Conservation (phyloP, 148 eudicot species). For the Heliamphora exappendiculata region DNA sequence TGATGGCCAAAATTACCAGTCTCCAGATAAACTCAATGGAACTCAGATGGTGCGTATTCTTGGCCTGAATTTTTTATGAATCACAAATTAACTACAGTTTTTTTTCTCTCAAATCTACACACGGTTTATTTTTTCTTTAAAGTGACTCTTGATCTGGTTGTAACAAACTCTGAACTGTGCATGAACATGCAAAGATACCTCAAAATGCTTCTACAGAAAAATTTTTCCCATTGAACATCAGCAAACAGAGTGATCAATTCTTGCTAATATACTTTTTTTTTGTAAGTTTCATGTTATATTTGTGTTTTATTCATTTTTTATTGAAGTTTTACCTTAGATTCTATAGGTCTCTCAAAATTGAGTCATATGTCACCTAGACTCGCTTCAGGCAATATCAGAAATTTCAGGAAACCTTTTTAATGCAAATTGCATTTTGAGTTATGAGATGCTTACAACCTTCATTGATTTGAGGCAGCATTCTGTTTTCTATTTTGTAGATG, state of each 20-base stretch:
- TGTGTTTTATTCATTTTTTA: neutral
- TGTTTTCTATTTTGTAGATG: neutral
- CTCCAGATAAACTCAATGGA: constrained; percentile 21
- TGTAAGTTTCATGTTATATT: neutral
- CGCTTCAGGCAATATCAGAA: neutral
- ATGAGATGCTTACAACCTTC: neutral
- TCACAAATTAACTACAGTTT: neutral
- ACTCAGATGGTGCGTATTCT: constrained; percentile 38
- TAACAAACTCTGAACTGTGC: constrained; percentile 1
- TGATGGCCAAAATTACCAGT: constrained; percentile 29
- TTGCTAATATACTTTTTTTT: neutral
- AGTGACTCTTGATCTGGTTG: neutral
- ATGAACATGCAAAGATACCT: neutral
- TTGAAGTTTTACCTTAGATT: neutral
- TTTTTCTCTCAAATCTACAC: neutral
- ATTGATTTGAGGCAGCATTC: neutral
- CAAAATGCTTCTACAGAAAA: neutral
- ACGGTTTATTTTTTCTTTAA: neutral
- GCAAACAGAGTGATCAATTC: neutral
- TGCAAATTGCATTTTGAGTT: neutral
- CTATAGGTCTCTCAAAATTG: neutral
- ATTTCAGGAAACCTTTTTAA: neutral
- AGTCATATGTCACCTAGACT: neutral
- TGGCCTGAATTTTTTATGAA: neutral
- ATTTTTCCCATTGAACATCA: neutral